Base-by-base conservation (phyloP, 306 rosid genomes). In the Corylus heterophylla region DNA sequence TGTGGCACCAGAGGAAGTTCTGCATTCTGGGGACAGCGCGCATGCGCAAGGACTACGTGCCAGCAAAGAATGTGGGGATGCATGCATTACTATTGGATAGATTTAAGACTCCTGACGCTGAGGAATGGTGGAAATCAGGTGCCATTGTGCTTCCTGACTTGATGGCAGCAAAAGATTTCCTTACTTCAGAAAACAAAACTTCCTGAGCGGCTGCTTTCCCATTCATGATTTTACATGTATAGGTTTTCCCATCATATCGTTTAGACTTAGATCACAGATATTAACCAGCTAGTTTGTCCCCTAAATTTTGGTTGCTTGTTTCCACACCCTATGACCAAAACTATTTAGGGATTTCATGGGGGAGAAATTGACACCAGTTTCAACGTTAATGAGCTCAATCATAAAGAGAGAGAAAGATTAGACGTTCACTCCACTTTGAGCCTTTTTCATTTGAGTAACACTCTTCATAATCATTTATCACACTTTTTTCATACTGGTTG, bases 1-100 rank as follows among this genome's bases (percentile, higher is more conserved):
- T 75, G 42, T 93, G 68, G 81, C 83, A 27, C 96, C 93, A 1
- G 88, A 90, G 76, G 85, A 95, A 89, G 82, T 67, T 76, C 75
- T 93, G 76, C 98, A 95, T 54, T 90, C 92, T 2, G 98, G 98
- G 59, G 98, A 95, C 83, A 95, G n/a, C n/a, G n/a, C n/a, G 98
- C 90, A 84, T 91, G 72, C 94, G 98, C 72, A 95, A 95, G 76
- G 98, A 95, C 83, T 93, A 89, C 37, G 78, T 90, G 20, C 98
- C 98, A 13, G 97, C 98, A 29, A 92, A 76, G 89, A 95, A 94
- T 83, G 82, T 95, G 74, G 98, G 97, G 62, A 91, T 91, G 98
- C 98, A 89, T 76, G 98, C 91, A 25, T 31, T 95, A 27, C 75
- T 95, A 67, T 71, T 95, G 87, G 98, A 95, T 82, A 90, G 98